phyloP scores from a whole-genome alignment of 2,329 filamentous ascomycete species.

The Rhynchosporium secalis region DNA sequence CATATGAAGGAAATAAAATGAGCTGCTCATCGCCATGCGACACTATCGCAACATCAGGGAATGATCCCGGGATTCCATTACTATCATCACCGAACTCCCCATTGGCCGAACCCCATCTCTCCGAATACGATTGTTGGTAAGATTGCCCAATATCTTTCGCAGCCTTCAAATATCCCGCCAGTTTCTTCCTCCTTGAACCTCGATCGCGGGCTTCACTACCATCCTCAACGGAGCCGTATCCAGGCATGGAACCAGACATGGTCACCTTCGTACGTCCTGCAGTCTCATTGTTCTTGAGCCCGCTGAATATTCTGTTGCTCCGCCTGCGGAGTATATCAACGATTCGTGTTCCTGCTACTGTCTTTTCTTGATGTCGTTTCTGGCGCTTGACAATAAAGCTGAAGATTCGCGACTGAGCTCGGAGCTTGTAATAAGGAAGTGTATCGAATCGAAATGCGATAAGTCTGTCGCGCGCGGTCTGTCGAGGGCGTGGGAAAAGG shows the following conservation, averaged over 20 bases:
- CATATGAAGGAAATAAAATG: conserved; percentile 96
- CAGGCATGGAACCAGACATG: conserved; percentile 40
- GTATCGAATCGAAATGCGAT: conserved; percentile 73
- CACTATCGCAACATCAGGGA: conserved; percentile 81
- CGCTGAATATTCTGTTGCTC: conserved; percentile 40
- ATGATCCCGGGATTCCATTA: conserved; percentile 68
- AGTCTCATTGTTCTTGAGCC: conserved; percentile 42
- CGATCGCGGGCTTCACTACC: conserved; percentile 50
- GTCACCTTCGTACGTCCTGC: conserved; percentile 32
- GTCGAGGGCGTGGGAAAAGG: conserved; percentile 64
- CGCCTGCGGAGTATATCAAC: conserved; percentile 35
- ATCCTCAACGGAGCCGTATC: conserved; percentile 35
- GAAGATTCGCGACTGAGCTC: conserved; percentile 75
- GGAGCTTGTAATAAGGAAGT: conserved; percentile 68
- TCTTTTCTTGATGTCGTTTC: conserved; percentile 51
- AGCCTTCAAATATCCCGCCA: conserved; percentile 71
- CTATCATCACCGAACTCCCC: conserved; percentile 47
- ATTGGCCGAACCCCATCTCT: conserved; percentile 48
- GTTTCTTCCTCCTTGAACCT: conserved; percentile 73
- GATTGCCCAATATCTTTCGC: conserved; percentile 71
- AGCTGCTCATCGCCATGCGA: conserved; percentile 84
- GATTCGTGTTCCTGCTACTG: conserved; percentile 39
- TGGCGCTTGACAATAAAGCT: conserved; percentile 68
- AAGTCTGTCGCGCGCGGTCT: conserved; percentile 65
- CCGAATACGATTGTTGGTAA: conserved; percentile 56